Conservation (phyloP, 2,329 filamentous ascomycete genomes). For the Aspergillus pseudoviridinutans region DNA sequence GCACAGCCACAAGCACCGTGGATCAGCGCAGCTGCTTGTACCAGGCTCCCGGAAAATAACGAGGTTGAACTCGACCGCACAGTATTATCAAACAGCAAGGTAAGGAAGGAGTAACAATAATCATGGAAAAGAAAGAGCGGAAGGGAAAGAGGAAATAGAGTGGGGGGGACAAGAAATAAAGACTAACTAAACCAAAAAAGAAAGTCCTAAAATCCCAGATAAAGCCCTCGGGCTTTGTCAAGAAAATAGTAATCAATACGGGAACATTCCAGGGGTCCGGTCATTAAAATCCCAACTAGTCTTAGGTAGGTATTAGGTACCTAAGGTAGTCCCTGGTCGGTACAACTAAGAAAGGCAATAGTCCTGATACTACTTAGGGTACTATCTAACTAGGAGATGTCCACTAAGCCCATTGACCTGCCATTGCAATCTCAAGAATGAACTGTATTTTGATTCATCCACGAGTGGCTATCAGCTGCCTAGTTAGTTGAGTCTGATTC, state of each 20-base stretch:
- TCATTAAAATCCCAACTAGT: neutral
- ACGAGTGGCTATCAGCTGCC: neutral
- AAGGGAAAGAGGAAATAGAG: neutral
- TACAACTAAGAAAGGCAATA: too few relatives aligned
- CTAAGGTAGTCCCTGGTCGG: neutral
- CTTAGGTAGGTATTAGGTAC: too few relatives aligned
- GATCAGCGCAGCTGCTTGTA: neutral
- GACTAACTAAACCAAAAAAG: neutral
- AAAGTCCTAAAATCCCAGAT: too few relatives aligned
- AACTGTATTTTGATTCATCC: neutral
- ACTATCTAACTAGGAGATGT: too few relatives aligned
- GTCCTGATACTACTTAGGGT: too few relatives aligned
- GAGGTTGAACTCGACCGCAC: neutral
- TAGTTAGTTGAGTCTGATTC: too few relatives aligned
- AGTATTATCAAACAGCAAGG: neutral
- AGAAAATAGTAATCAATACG: neutral
- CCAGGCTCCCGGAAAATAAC: neutral
- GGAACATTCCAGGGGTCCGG: neutral
- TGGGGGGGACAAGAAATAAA: neutral
- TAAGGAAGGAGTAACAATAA: constrained; percentile 4
- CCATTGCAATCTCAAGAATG: too few relatives aligned
- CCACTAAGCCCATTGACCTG: too few relatives aligned
- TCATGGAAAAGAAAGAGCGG: constrained; percentile 9
- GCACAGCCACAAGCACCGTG: constrained; percentile 5
- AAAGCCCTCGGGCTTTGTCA: neutral